Evolutionary conservation across 176 grass and related monocot species (phyloP).

Genomic region (Alloteropsis semialata): DNA sequence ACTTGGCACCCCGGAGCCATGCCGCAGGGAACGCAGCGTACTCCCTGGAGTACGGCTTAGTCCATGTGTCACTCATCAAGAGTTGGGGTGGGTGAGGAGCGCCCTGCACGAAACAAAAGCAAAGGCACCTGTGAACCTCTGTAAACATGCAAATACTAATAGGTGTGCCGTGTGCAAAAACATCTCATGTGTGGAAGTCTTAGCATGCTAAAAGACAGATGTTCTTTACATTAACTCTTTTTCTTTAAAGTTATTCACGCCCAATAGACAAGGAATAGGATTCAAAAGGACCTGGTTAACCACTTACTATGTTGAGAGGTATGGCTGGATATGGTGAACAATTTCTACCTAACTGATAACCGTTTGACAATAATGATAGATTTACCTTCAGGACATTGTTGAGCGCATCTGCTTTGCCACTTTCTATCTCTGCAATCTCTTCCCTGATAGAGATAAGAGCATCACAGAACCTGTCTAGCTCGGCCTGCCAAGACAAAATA

Average conservation of each 20-base stretch:
- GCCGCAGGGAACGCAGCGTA: slow-evolving; percentile 89
- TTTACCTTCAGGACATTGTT: slow-evolving; percentile 98
- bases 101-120: slow-evolving; percentile 54
- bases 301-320: background rate
- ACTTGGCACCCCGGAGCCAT: slow-evolving; percentile 92
- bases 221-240: background rate
- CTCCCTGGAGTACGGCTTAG: slow-evolving; percentile 92
- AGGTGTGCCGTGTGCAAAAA: background rate
- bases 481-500: slow-evolving; percentile 60
- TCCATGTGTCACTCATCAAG: slow-evolving; percentile 91
- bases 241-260: background rate
- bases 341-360: background rate
- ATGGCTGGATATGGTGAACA: background rate
- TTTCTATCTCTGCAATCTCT: slow-evolving; percentile 89
- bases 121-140: slow-evolving; percentile 6
- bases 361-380: background rate
- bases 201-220: background rate
- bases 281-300: background rate
- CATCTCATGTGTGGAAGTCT: background rate
- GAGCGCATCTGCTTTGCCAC: slow-evolving; percentile 70
- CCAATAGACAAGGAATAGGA: background rate
- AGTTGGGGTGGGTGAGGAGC: slow-evolving; percentile 90
- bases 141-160: slow-evolving; percentile 17
- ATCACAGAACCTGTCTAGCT: slow-evolving; percentile 98
- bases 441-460: slow-evolving; percentile 96